Evolutionary conservation across 352 stramenopile species (phyloP).

Genomic region (Blastocystis sp.): DNA sequence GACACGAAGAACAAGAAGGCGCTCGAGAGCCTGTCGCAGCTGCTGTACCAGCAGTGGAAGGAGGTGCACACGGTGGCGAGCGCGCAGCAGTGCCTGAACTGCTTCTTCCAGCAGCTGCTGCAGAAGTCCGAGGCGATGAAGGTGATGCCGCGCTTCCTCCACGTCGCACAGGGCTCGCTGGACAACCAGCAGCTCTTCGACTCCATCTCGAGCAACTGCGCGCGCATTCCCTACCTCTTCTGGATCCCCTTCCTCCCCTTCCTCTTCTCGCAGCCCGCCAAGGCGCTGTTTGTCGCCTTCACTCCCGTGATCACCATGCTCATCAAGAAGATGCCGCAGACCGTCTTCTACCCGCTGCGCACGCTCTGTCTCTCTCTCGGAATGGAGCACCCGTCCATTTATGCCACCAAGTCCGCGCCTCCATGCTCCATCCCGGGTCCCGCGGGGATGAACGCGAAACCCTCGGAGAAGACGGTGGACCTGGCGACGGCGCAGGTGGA

Average conservation of each 20-base stretch:
- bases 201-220: background rate
- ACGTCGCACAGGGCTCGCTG: slow-evolving; percentile 6
- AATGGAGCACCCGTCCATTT: background rate
- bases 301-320: background rate
- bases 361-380: slow-evolving; percentile 19
- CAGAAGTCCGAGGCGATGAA: background rate
- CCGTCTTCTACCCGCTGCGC: slow-evolving; percentile 45
- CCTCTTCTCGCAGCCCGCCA: slow-evolving; percentile 1
- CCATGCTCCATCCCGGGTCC: background rate
- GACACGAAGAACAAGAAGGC: slow-evolving; percentile 31
- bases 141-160: slow-evolving; percentile 15
- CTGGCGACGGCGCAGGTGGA: background rate
- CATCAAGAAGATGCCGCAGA: slow-evolving; percentile 36
- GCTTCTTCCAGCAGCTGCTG: slow-evolving; percentile 12
- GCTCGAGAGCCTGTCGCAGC: background rate
- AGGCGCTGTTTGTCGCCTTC: slow-evolving; percentile 9
- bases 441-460: background rate
- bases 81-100: slow-evolving; percentile 42
- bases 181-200: slow-evolving; percentile 1
- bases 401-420: background rate
- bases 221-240: background rate
- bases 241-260: slow-evolving; percentile 45
- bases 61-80: background rate
- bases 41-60: slow-evolving; percentile 21
- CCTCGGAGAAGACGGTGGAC: background rate